Conservation (phyloP, 257 asterid genomes). For the Przewalskia tangutica region DNA sequence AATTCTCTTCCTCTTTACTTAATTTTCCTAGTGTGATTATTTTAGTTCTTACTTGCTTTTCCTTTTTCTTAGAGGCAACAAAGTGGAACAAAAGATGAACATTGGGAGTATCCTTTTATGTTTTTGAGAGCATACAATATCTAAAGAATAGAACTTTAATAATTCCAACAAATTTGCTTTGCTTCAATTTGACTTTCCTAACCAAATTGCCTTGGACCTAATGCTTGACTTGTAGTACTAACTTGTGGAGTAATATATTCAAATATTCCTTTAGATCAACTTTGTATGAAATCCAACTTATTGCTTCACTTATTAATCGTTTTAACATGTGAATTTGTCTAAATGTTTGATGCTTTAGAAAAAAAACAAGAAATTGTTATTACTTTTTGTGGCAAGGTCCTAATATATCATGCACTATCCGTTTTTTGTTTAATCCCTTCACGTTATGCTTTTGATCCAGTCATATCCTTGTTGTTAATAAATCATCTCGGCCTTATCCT, state of each 20-base stretch:
- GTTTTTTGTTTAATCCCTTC: too few relatives aligned
- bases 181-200: background rate
- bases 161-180: background rate
- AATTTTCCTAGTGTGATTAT: background rate
- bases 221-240: background rate
- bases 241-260: background rate
- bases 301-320: background rate
- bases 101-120: conserved; percentile 7
- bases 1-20: background rate
- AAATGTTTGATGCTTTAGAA: background rate
- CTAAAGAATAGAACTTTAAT: background rate
- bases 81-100: background rate
- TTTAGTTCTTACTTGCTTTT: background rate
- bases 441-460: too few relatives aligned
- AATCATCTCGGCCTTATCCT: too few relatives aligned
- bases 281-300: background rate
- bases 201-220: background rate
- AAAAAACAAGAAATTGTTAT: background rate
- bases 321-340: background rate
- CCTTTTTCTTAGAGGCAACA: conserved; percentile 4
- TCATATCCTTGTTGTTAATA: too few relatives aligned
- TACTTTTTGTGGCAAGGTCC: too few relatives aligned
- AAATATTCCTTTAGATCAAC: background rate
- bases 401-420: too few relatives aligned
- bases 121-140: conserved; percentile 2